Percentiles rank a stretch among this genome's conserved stretches.
Evolutionary conservation across 1,139 yeast genomes (phyloP).

Genomic region (Magnusiomyces tetraspermus): DNA sequence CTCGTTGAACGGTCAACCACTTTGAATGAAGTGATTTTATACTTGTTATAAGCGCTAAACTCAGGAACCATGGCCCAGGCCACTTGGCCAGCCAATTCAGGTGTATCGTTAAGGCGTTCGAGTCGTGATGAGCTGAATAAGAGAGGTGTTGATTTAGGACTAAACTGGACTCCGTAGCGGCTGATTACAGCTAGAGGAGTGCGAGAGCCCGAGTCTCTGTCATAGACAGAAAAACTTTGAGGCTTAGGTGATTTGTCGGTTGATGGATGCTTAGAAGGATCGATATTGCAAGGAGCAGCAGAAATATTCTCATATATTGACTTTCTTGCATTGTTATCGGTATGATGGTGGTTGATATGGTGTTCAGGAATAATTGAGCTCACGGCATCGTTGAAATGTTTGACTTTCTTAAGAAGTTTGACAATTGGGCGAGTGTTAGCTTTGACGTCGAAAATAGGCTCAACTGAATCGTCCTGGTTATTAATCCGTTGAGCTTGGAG

Average conservation of each 20-base stretch:
- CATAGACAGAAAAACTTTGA: background rate
- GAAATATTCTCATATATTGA: background rate
- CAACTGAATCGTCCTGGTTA: background rate
- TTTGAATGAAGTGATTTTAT: background rate
- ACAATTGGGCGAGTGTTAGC: background rate
- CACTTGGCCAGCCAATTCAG: background rate
- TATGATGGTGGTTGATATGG: background rate
- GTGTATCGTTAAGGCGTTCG: background rate
- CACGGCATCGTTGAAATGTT: background rate
- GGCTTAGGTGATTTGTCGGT: background rate
- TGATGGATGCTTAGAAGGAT: background rate
- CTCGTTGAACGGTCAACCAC: background rate
- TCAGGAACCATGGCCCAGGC: background rate
- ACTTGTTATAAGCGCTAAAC: background rate
- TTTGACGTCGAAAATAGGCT: conserved; percentile 3
- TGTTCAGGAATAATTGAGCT: background rate
- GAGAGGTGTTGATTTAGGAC: background rate
- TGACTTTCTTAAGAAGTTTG: background rate
- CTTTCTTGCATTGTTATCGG: background rate
- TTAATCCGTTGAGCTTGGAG: conserved; percentile 1
- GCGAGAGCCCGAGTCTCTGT: background rate
- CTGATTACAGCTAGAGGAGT: background rate
- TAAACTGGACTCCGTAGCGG: background rate
- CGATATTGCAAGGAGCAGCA: background rate
- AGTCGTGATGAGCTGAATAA: background rate